These are phyloP conservation scores for Ceratocystis albifundus DNA, from an alignment of 2,329 filamentous ascomycete species.

Conservation along the genomic window DNA sequence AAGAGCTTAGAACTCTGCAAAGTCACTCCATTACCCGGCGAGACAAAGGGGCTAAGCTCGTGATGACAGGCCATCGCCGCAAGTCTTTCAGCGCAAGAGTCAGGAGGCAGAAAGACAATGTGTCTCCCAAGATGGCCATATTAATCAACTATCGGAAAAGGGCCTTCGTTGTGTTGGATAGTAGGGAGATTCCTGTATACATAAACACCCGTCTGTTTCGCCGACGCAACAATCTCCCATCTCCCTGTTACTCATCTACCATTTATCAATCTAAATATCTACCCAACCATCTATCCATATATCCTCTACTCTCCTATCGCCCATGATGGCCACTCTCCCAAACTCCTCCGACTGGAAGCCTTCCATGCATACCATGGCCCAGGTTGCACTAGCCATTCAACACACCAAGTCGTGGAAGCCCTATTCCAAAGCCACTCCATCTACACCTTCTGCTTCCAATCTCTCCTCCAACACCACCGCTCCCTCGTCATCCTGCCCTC, in stretches of 20 bases:
- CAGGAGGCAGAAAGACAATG: neutral
- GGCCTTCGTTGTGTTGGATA: neutral
- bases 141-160: neutral
- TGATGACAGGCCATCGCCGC: neutral
- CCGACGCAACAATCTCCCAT: neutral
- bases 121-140: neutral
- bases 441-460: neutral
- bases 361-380: slow-evolving; percentile 16
- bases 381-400: slow-evolving; percentile 17
- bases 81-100: neutral
- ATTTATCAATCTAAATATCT: neutral
- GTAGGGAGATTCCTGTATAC: neutral
- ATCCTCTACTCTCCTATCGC: neutral
- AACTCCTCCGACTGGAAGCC: slow-evolving; percentile 16
- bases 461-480: neutral
- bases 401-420: slow-evolving; percentile 20
- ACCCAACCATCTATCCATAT: neutral
- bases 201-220: neutral
- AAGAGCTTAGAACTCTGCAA: neutral
- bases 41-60: neutral
- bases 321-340: neutral
- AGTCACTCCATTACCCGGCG: neutral
- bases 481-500: neutral
- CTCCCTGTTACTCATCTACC: neutral
- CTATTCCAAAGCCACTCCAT: neutral